Conservation (phyloP, 148 eudicot species). For the Rhododendron molle region DNA sequence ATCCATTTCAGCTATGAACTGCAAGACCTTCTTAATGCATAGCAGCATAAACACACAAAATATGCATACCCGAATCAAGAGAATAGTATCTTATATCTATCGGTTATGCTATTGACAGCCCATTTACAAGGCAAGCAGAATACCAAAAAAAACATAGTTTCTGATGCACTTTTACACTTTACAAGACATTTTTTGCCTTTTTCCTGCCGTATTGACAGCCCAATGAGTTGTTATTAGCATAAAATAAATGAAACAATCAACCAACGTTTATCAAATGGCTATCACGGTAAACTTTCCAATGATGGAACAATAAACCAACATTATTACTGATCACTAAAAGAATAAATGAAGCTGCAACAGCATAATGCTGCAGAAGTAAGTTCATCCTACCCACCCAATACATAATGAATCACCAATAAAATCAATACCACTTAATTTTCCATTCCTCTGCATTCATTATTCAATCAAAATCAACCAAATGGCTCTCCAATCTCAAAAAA, state of each 20-base stretch:
- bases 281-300: background rate
- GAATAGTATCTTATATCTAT: too few species aligned
- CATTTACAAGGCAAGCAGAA: too few species aligned
- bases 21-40: background rate
- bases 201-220: too few species aligned
- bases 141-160: background rate
- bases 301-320: background rate
- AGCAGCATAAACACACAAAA: background rate
- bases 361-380: background rate
- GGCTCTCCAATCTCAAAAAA: background rate
- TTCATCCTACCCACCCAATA: background rate
- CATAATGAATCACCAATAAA: background rate
- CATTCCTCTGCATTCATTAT: background rate
- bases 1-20: background rate
- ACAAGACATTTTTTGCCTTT: background rate
- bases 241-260: too few species aligned
- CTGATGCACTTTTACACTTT: background rate
- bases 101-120: too few species aligned
- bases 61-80: too few species aligned
- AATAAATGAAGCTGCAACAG: background rate
- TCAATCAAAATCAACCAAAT: conserved; percentile 1
- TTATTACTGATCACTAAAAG: background rate
- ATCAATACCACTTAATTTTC: background rate
- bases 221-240: too few species aligned
- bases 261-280: too few species aligned